Evolutionary conservation across 2,329 filamentous ascomycete genomes (phyloP), one percentile per base, ranked within the genome.

Genomic region (Cylindrodendrum hubeiense): DNA sequence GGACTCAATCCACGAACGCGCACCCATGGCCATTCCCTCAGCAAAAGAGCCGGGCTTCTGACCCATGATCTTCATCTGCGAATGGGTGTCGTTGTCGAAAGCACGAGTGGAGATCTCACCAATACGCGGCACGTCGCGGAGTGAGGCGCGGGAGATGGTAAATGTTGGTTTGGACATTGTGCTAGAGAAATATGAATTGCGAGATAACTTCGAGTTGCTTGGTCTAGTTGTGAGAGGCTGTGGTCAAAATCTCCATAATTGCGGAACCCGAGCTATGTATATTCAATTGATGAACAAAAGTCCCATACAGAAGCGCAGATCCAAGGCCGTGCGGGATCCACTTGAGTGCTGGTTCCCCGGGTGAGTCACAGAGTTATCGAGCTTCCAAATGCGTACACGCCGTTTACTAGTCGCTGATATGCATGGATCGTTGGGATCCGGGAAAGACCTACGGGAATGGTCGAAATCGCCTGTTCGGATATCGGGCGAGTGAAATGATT

Each of bases 71-170:
- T 81, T 81, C 74, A 80, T 78, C 68, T 78, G 69, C 2, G 79
- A 80, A 46, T 81, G 77, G 19, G 77, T 71, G 58, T 81, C 79
- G 10, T 60, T 60, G 26, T 69, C 63, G 41, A 81, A 81, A 9
- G 77, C 71, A 33, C 33, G 50, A 6, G 21, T 41, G 21, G 33
- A 53, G 10, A 53, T 53, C 21, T 53, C 50, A 3, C 50, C 50
- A 3, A 53, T 30, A 2, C 50, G 50, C 5, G 50, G 21, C 8
- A 41, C 50, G 8, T 53, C 50, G 24, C 17, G 15, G 5, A 26
- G 15, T 12, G 37, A 28, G 30, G 50, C 50, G 8, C 50, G 21
- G 5, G 50, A 53, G 19, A 53, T 9, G 21, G 50, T 53, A 17
- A 53, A 53, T 5, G 28, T 33, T 8, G 47, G n/a, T 22, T 33